Evolutionary conservation across 1,284 basidiomycete species (phyloP).

Genomic region (Fistulina hepatica): DNA sequence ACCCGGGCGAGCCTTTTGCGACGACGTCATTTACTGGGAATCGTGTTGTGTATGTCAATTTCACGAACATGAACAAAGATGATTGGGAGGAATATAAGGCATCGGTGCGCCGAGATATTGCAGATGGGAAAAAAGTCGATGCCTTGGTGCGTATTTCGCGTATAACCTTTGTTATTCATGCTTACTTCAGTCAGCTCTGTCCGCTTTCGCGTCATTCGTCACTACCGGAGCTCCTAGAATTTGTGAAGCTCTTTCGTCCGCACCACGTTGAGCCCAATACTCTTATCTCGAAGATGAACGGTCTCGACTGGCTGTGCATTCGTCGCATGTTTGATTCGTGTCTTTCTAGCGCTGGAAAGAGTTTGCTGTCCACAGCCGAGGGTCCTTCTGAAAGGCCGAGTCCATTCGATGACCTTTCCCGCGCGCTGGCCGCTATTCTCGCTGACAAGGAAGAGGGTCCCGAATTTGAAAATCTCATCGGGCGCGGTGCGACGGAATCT

Average conservation of each 20-base stretch:
- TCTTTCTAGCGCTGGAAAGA: too few relatives aligned
- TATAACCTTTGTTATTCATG: not conserved
- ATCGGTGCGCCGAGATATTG: conserved; percentile 34
- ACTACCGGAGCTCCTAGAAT: conserved; percentile 70
- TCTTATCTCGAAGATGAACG: conserved; percentile 46
- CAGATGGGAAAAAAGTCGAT: conserved; percentile 36
- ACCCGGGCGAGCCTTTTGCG: conserved; percentile 16
- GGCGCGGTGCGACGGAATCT: too few relatives aligned
- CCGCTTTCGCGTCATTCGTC: conserved; percentile 80
- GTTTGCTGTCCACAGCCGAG: too few relatives aligned
- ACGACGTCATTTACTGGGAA: conserved; percentile 32
- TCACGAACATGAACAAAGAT: conserved; percentile 48
- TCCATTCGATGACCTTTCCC: too few relatives aligned
- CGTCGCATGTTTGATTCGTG: conserved; percentile 53
- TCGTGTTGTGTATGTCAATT: conserved; percentile 68
- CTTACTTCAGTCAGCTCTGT: conserved; percentile 43
- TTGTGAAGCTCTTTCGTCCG: conserved; percentile 75
- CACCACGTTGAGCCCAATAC: conserved; percentile 70
- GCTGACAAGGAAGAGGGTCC: too few relatives aligned
- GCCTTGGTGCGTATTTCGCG: conserved; percentile 47
- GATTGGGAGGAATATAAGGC: conserved; percentile 54
- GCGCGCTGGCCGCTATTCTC: too few relatives aligned
- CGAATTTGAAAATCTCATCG: too few relatives aligned
- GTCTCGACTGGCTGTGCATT: conserved; percentile 64
- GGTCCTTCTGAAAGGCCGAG: too few relatives aligned